Evolutionary conservation across 176 grass and related monocot genomes (phyloP).

Genomic region (Cenchrus americanus): DNA sequence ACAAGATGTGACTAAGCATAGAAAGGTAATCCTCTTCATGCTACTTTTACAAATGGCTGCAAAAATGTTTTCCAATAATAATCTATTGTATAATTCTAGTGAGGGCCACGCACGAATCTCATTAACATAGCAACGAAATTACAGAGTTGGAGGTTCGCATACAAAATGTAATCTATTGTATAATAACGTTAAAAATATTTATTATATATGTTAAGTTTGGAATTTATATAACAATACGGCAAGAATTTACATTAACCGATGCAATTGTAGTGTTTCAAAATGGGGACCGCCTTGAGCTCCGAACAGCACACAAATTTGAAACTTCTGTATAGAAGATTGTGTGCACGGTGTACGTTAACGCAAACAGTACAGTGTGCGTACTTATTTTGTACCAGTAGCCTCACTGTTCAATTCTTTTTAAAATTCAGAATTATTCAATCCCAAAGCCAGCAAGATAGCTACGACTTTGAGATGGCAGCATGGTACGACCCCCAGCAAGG

Average conservation of each 20-base stretch:
- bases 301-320: background rate
- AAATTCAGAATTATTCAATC: background rate
- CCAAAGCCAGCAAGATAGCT: constrained; percentile 34
- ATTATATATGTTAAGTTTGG: background rate
- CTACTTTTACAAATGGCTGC: background rate
- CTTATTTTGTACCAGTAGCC: constrained; percentile 2
- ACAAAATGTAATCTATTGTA: no score
- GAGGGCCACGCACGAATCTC: no score
- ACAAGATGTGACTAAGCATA: background rate
- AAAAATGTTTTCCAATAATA: background rate
- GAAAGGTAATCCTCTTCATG: background rate
- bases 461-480: constrained; percentile 41
- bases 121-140: no score
- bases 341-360: background rate
- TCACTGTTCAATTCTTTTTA: background rate
- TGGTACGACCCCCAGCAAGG: background rate
- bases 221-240: background rate
- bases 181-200: no score
- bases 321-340: background rate
- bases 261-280: background rate
- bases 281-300: background rate
- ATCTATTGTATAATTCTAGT: no score
- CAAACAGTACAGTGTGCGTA: background rate
- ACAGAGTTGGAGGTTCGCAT: no score
- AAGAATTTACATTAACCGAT: background rate